A percentile compares a stretch with the other conserved stretches of the same genome.
Evolutionary conservation across 2,329 filamentous ascomycete genomes (phyloP).

Genomic region (Fusarium buharicum): DNA sequence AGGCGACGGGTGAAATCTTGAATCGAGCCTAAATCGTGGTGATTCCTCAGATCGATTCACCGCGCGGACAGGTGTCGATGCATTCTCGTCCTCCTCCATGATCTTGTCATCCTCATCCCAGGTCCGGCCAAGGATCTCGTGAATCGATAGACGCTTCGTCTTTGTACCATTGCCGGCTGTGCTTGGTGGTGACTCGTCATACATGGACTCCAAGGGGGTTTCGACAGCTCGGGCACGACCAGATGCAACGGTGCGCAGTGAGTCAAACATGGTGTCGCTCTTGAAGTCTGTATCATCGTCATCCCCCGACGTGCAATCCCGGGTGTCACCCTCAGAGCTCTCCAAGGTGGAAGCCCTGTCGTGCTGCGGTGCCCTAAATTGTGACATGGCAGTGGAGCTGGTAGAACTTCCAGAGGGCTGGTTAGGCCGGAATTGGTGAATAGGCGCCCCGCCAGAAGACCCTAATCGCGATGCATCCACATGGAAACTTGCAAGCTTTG

Average conservation of each 20-base stretch:
- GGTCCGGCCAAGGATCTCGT: conserved; percentile 66
- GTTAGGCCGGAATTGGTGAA: conserved; percentile 52
- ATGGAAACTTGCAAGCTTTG: conserved; percentile 65
- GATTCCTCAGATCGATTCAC: conserved; percentile 47
- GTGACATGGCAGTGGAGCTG: conserved; percentile 57
- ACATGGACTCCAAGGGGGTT: conserved; percentile 81
- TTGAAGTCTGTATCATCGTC: conserved; percentile 83
- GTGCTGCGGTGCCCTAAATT: conserved; percentile 48
- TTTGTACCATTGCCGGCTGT: conserved; percentile 64
- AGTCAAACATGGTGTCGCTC: conserved; percentile 82
- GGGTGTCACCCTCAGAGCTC: conserved; percentile 75
- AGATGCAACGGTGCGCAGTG: conserved; percentile 76
- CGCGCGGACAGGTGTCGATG: conserved; percentile 61
- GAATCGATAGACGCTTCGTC: conserved; percentile 66
- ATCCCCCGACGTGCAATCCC: conserved; percentile 73
- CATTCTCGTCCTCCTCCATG: conserved; percentile 70
- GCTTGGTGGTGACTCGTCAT: conserved; percentile 78
- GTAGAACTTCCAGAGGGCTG: conserved; percentile 57
- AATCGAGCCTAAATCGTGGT: conserved; percentile 48
- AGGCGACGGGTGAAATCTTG: conserved; percentile 46
- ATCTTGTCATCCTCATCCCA: conserved; percentile 68
- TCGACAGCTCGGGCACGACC: conserved; percentile 73
- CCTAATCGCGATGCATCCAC: conserved; percentile 62
- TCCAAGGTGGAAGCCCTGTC: conserved; percentile 67
- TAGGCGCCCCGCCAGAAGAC: conserved; percentile 53